These are phyloP conservation scores for Fraxinus cuspidata DNA, from an alignment of 257 asterid genomes.

Conservation along the genomic window DNA sequence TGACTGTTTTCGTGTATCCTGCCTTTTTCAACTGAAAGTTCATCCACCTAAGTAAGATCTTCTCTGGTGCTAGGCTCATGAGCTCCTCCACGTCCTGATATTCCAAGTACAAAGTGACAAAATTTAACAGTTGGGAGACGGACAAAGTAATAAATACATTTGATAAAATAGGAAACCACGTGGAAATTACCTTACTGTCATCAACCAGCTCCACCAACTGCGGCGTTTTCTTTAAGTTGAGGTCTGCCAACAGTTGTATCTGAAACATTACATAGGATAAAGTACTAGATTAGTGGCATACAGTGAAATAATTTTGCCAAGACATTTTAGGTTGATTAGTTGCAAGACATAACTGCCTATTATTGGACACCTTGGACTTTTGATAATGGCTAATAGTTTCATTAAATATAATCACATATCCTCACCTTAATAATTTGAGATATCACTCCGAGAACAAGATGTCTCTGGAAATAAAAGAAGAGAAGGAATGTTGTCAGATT, in stretches of 20 bases:
- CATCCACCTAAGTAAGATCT: constrained; percentile 96
- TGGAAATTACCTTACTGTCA: constrained; percentile 71
- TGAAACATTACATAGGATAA: constrained; percentile 34
- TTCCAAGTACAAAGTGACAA: constrained; percentile 27
- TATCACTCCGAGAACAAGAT: constrained; percentile 95
- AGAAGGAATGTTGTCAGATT: constrained; percentile 31
- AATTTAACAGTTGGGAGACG: constrained; percentile 3
- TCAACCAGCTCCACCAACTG: constrained; percentile 91
- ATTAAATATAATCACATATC: constrained; percentile 4
- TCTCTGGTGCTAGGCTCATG: constrained; percentile 95
- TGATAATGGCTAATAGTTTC: constrained; percentile 16
- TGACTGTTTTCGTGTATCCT: constrained; percentile 69
- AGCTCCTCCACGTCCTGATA: constrained; percentile 91
- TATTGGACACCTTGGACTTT: not conserved
- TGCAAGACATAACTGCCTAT: constrained; percentile 1
- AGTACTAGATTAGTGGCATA: constrained; percentile 13
- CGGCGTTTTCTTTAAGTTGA: constrained; percentile 90
- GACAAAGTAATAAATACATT: constrained; percentile 7
- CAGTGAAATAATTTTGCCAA: not conserved
- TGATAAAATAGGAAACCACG: constrained; percentile 10
- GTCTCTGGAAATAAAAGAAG: constrained; percentile 67
- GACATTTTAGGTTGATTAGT: constrained; percentile 15
- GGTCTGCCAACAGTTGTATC: constrained; percentile 97
- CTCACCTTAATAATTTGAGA: constrained; percentile 97
- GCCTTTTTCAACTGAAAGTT: constrained; percentile 89